These are phyloP conservation scores for Escovopsis sp. DNA, from an alignment of 2,329 filamentous ascomycete genomes.

Conservation along the genomic window DNA sequence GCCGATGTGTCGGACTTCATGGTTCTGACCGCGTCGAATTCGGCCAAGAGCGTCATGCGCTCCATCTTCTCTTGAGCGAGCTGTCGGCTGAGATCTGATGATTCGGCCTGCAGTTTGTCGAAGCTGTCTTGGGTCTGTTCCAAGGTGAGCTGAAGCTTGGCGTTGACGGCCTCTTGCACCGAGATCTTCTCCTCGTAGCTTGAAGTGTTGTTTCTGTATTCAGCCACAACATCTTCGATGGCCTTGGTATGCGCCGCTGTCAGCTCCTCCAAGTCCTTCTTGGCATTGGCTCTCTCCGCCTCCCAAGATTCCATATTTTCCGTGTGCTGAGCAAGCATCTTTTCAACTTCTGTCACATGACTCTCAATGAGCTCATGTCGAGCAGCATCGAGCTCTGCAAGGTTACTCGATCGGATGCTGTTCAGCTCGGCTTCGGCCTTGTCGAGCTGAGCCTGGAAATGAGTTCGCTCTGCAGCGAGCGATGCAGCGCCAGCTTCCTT, in stretches of 20 bases:
- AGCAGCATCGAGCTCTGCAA: conserved; percentile 29
- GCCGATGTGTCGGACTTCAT: conserved; percentile 41
- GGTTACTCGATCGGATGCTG: conserved; percentile 27
- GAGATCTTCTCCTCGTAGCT: conserved; percentile 22
- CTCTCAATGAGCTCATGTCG: conserved; percentile 30
- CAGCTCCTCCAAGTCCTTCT: conserved; percentile 30
- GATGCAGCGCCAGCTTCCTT: conserved; percentile 17
- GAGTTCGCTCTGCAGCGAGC: conserved; percentile 22
- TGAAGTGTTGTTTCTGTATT: conserved; percentile 21
- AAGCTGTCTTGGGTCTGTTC: conserved; percentile 27
- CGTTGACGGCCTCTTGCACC: conserved; percentile 21
- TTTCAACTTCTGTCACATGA: conserved; percentile 33
- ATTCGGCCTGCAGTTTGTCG: conserved; percentile 31
- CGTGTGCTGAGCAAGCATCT: conserved; percentile 27
- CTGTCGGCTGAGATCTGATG: conserved; percentile 34
- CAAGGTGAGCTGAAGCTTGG: conserved; percentile 22
- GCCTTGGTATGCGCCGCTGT: conserved; percentile 22
- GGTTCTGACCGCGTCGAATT: conserved; percentile 43
- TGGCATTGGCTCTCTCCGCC: conserved; percentile 21
- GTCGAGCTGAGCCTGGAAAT: conserved; percentile 22
- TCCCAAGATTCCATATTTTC: conserved; percentile 28
- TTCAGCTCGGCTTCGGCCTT: conserved; percentile 30
- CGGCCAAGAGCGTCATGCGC: conserved; percentile 43
- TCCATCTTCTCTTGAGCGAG: conserved; percentile 46
- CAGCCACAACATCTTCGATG: conserved; percentile 25